These are phyloP conservation scores for Quercus berberidifolia DNA, from an alignment of 306 rosid genomes.

Conservation along the genomic window DNA sequence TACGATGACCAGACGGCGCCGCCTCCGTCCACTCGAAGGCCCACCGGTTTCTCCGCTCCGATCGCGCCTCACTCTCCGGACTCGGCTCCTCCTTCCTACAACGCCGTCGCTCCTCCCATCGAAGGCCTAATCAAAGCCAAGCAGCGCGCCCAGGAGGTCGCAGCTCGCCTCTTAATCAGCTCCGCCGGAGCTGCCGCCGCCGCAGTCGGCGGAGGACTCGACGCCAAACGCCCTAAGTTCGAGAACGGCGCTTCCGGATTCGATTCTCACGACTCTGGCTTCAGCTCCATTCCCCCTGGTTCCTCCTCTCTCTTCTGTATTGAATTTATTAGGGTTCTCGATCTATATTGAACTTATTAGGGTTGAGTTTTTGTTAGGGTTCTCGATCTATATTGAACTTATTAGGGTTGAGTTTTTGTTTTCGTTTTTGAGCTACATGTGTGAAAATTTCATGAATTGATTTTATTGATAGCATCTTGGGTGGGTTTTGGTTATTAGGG, in stretches of 20 bases:
- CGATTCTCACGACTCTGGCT: conserved; percentile 64
- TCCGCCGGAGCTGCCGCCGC: conserved; percentile 27
- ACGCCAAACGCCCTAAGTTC: conserved; percentile 72
- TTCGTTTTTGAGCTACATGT: too few relatives aligned
- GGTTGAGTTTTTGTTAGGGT: too few relatives aligned
- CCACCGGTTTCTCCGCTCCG: conserved; percentile 72
- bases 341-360: too few relatives aligned
- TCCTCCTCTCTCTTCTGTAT: neutral
- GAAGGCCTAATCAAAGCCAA: conserved; percentile 81
- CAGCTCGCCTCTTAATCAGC: conserved; percentile 69
- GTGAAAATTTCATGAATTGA: neutral
- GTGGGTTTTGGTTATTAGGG: neutral
- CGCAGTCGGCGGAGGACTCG: conserved; percentile 21
- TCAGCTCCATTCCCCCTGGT: conserved; percentile 33
- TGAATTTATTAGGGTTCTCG: too few relatives aligned
- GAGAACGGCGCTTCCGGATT: conserved; percentile 72
- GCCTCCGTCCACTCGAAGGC: conserved; percentile 36
- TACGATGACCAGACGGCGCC: conserved; percentile 65
- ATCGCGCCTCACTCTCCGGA: conserved; percentile 51
- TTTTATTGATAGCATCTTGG: neutral
- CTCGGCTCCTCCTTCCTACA: conserved; percentile 43
- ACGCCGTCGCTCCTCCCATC: conserved; percentile 63
- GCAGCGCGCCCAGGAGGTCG: conserved; percentile 93
- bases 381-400: too few relatives aligned
- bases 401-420: too few relatives aligned